Evolutionary conservation across 73 alveolate species (phyloP), one percentile per base, ranked within the genome.

Genomic region (Effrenium voratum): DNA sequence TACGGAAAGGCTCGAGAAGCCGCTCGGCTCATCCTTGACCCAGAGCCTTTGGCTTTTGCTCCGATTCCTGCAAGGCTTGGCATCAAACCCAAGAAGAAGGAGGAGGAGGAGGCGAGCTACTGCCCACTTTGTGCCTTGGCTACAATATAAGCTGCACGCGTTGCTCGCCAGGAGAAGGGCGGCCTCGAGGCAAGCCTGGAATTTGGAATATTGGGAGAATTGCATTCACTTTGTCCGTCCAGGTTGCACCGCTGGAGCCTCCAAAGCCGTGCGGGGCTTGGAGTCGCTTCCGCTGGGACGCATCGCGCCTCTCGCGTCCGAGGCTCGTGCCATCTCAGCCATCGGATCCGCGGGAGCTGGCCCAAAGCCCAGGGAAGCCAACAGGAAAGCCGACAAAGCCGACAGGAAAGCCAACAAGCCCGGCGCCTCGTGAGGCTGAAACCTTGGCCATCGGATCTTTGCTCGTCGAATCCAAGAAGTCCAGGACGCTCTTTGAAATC

Each of bases 241-340:
- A 90, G 52, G 97, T 90, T 26, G 97, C 97, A 3, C 97, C 97
- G 26, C n/a, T 90, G 97, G 97, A 90, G 87, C 87, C 97, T 6
- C 97, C 97, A 10, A 90, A 90, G 76, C 73, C 97, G 84, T 46
- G 30, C 45, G 92, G n/a, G 2, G 30, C 82, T n/a, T 12, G n/a
- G 30, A 32, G n/a, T 57, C 72, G 72, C 66, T 73, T 47, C 15
- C 30, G 55, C 28, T 4, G 34, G 49, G 68, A 22, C 59, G 59
- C 50, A 2, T 5, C 34, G 16, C 5, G 16, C 30, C 34, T 8
- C 30, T 32, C 15, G 75, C 75, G 50, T 72, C 0, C 50, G 32
- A 72, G 85, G 85, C 19, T 75, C 44, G 91, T 46, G 66, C 45
- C 70, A 30, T 3, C 46, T 19, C 41, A 82, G 75, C 93, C 93